Evolutionary conservation across 2,329 filamentous ascomycete species (phyloP).

Genomic region (Akanthomyces muscarius): DNA sequence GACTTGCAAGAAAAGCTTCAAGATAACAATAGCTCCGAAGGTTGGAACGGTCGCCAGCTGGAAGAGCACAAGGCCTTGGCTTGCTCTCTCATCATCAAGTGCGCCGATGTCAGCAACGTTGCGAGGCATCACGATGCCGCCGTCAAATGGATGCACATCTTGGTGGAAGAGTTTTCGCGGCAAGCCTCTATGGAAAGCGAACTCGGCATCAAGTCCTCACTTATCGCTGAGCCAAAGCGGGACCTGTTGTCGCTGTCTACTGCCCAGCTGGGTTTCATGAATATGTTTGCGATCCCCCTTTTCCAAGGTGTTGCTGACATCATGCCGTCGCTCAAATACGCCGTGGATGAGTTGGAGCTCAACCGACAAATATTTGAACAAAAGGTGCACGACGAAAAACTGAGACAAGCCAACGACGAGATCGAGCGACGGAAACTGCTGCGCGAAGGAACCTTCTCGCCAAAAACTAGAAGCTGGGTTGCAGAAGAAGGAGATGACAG

Average conservation of each 20-base stretch:
- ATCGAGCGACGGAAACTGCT: slow-evolving; percentile 33
- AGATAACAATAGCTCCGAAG: slow-evolving; percentile 60
- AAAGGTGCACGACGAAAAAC: slow-evolving; percentile 61
- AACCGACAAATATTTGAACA: slow-evolving; percentile 74
- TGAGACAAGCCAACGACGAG: slow-evolving; percentile 37
- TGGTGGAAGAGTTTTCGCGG: slow-evolving; percentile 93
- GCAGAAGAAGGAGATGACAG: slow-evolving; percentile 23
- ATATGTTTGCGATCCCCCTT: slow-evolving; percentile 85
- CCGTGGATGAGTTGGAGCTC: slow-evolving; percentile 71
- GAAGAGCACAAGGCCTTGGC: slow-evolving; percentile 74
- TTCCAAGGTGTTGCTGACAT: slow-evolving; percentile 86
- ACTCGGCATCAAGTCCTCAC: slow-evolving; percentile 79
- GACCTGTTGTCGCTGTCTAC: slow-evolving; percentile 79
- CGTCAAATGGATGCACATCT: slow-evolving; percentile 81
- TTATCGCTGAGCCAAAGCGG: slow-evolving; percentile 80
- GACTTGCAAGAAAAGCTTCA: slow-evolving; percentile 74
- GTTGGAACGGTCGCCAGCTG: slow-evolving; percentile 71
- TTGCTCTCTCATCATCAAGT: slow-evolving; percentile 95
- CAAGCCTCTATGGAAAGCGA: slow-evolving; percentile 90
- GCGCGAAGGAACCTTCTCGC: slow-evolving; percentile 42
- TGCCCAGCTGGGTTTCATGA: slow-evolving; percentile 94
- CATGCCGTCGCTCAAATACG: slow-evolving; percentile 79
- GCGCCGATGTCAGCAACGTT: slow-evolving; percentile 97
- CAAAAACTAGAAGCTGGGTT: slow-evolving; percentile 42
- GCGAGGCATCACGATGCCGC: slow-evolving; percentile 80